Evolutionary conservation across 2,329 filamentous ascomycete genomes (phyloP).

Genomic region (Pseudogymnoascus sp.): DNA sequence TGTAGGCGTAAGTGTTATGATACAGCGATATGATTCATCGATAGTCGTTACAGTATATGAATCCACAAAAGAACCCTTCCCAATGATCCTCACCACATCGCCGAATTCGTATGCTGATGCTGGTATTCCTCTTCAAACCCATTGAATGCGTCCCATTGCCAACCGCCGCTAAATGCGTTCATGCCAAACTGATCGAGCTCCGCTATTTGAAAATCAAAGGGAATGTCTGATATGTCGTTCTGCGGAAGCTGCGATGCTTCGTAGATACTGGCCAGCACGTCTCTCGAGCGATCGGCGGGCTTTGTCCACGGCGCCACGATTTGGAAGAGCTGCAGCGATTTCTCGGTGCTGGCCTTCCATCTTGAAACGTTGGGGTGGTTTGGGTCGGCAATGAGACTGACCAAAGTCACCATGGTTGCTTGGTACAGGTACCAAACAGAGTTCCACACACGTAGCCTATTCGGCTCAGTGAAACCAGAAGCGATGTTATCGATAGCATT

Average conservation of each 20-base stretch:
- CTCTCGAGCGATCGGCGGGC: not conserved
- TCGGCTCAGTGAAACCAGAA: not conserved
- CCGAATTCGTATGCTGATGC: not conserved
- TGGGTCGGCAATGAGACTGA: slow-evolving; percentile 1
- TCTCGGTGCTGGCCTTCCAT: not conserved
- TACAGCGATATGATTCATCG: slow-evolving; percentile 1
- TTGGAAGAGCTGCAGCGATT: not conserved
- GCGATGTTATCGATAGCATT: slow-evolving; percentile 3
- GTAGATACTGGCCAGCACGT: not conserved
- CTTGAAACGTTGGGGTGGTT: not conserved
- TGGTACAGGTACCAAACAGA: not conserved
- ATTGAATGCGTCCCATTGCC: slow-evolving; percentile 3
- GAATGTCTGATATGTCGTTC: not conserved
- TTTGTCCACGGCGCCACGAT: not conserved
- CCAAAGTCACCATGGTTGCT: not conserved
- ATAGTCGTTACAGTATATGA: slow-evolving; percentile 1
- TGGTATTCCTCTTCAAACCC: not conserved
- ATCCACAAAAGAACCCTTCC: not conserved
- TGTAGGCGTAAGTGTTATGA: not conserved
- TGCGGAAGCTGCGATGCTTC: not conserved
- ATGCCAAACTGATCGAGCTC: slow-evolving; percentile 5
- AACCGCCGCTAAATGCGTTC: not conserved
- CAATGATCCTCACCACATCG: not conserved
- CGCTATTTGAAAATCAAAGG: slow-evolving; percentile 2
- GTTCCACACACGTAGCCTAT: not conserved